A percentile compares a stretch with the other conserved stretches of the same genome.
Conservation (phyloP, 208 protist genomes). For the Trypanosoma lewisi region DNA sequence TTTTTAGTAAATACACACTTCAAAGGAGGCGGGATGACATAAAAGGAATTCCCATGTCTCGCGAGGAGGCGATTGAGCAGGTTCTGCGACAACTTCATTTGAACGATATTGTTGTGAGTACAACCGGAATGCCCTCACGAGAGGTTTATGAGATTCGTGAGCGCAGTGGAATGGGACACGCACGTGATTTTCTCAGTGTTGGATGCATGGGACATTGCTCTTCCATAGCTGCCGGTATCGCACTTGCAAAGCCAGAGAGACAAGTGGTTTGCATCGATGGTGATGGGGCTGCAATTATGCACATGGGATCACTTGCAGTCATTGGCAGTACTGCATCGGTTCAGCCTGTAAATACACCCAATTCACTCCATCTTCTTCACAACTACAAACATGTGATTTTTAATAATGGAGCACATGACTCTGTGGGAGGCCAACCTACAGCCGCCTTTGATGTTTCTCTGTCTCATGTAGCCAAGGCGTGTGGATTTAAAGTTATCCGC, state of each 20-base stretch:
- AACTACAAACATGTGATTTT: constrained; percentile 88
- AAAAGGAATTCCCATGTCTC: constrained; percentile 40
- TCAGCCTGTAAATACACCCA: constrained; percentile 16
- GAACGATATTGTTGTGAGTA: constrained; percentile 75
- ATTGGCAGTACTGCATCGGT: constrained; percentile 37
- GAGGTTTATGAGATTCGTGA: constrained; percentile 66
- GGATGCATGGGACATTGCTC: constrained; percentile 71
- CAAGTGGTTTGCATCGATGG: constrained; percentile 81
- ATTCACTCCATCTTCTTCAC: constrained; percentile 28
- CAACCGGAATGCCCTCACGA: constrained; percentile 57
- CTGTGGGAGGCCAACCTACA: constrained; percentile 71
- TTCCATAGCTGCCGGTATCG: constrained; percentile 69
- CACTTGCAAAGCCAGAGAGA: constrained; percentile 48
- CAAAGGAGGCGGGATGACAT: constrained; percentile 25
- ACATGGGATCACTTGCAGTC: constrained; percentile 66
- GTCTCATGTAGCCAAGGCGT: constrained; percentile 75
- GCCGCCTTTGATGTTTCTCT: constrained; percentile 63
- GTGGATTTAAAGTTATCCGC: constrained; percentile 60
- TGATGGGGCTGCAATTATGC: constrained; percentile 80
- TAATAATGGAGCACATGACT: constrained; percentile 85
- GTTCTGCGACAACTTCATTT: constrained; percentile 56
- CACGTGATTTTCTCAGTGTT: constrained; percentile 71
- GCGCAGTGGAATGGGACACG: constrained; percentile 29
- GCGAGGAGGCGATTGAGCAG: constrained; percentile 62
- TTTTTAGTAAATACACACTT: constrained; percentile 55